Conservation (phyloP, 208 protist genomes). For the Blechomonas ayalai region DNA sequence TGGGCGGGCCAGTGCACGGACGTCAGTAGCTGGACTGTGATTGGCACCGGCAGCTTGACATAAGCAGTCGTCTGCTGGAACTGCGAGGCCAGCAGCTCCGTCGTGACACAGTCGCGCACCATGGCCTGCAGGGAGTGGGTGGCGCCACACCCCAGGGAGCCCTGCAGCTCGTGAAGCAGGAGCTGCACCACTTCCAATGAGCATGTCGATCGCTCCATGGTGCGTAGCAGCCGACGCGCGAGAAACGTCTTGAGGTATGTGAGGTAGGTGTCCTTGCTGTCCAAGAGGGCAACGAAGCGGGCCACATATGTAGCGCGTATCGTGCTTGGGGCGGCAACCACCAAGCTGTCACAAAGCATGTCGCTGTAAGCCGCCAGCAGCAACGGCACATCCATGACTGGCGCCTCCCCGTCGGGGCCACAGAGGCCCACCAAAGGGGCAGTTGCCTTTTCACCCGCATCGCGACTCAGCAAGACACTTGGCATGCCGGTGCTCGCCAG, state of each 20-base stretch:
- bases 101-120: slow-evolving; percentile 49
- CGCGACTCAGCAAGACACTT: slow-evolving; percentile 39
- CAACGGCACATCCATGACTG: slow-evolving; percentile 20
- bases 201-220: slow-evolving; percentile 11
- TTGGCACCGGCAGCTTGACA: slow-evolving; percentile 9
- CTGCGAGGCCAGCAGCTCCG: slow-evolving; percentile 7
- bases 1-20: slow-evolving; percentile 40
- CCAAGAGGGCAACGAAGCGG: slow-evolving; percentile 29
- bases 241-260: slow-evolving; percentile 43
- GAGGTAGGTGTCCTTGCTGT: slow-evolving; percentile 60
- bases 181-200: slow-evolving; percentile 39
- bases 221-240: slow-evolving; percentile 34
- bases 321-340: not conserved
- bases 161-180: slow-evolving; percentile 35
- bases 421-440: slow-evolving; percentile 17
- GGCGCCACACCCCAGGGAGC: slow-evolving; percentile 21
- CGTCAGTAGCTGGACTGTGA: slow-evolving; percentile 34
- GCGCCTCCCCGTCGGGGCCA: slow-evolving; percentile 6
- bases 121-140: slow-evolving; percentile 53
- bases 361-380: slow-evolving; percentile 48
- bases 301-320: slow-evolving; percentile 13
- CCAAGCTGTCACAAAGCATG: slow-evolving; percentile 14
- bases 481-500: slow-evolving; percentile 13
- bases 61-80: slow-evolving; percentile 22
- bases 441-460: slow-evolving; percentile 22